Conservation (phyloP, 2,329 filamentous ascomycete genomes). For the Clonostachys rosea region DNA sequence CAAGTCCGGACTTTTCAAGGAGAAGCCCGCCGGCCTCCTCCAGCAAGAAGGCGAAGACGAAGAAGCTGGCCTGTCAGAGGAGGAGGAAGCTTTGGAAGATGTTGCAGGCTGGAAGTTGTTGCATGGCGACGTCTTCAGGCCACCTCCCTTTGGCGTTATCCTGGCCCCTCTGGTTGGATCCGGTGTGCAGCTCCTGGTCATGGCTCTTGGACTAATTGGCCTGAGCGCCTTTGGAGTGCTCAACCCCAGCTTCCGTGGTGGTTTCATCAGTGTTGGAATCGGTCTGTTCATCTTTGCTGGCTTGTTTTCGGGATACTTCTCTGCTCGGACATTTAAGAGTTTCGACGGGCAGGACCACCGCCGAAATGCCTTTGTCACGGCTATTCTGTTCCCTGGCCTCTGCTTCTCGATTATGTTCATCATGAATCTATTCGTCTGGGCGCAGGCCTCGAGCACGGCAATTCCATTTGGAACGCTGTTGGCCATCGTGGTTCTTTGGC, state of each 20-base stretch:
- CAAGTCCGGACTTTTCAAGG: constrained; percentile 32
- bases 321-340: constrained; percentile 75
- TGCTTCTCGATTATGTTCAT: constrained; percentile 72
- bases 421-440: constrained; percentile 86
- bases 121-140: constrained; percentile 82
- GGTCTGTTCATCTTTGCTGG: constrained; percentile 82
- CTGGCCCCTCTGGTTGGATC: constrained; percentile 80
- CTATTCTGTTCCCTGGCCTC: constrained; percentile 73
- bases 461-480: constrained; percentile 78
- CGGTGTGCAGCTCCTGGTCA: constrained; percentile 81
- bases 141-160: constrained; percentile 64
- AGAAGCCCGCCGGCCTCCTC: constrained; percentile 32
- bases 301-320: constrained; percentile 83
- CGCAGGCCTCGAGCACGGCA: constrained; percentile 81
- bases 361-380: constrained; percentile 74
- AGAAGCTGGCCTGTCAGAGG: constrained; percentile 52
- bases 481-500: constrained; percentile 70
- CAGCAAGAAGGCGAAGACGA: constrained; percentile 44
- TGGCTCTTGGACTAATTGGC: constrained; percentile 67
- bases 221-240: constrained; percentile 73
- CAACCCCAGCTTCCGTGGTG: constrained; percentile 85
- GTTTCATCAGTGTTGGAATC: constrained; percentile 79
- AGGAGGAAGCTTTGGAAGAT: constrained; percentile 64
- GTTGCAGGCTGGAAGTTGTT: constrained; percentile 84
- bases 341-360: constrained; percentile 73